Base-by-base conservation (phyloP, 2,329 filamentous ascomycete species). In the Teratosphaeria viscida region DNA sequence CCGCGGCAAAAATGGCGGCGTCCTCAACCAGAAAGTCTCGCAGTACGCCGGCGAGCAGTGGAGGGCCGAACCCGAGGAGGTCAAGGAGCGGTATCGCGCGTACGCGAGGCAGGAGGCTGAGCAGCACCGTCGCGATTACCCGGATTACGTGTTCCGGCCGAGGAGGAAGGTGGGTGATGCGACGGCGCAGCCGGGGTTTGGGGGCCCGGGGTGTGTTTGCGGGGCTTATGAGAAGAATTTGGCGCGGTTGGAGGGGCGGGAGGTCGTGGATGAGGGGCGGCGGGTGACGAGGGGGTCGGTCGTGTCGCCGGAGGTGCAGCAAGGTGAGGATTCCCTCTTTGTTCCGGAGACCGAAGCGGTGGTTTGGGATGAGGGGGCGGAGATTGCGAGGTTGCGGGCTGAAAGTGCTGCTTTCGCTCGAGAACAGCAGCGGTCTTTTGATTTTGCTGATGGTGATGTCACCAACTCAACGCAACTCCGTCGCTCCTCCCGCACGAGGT, bases 171-270 rank as follows among this genome's bases (percentile, higher is more conserved):
- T 56, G 19, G 54, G 39, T 14, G 35, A 58, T 19, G 39, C 35
- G 39, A 57, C 29, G 5, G 47, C 57, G 54, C 14, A 37, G 16
- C 35, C 35, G 11, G 49, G 43, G 11, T 64, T 64, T 39, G 62
- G 62, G 12, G 26, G 19, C 1, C 47, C 57, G 3, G 19, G 19
- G 32, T 64, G 62, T 47, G 39, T 14, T 8, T 64, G 62, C 53
- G 62, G 62, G 35, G 62, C 61, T 27, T 64, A 61, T 43, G 6
- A 56, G 19, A 32, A 16, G n/a, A 64, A 64, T 58, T 35, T 60
- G 53, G 47, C 56, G 2, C 58, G 57, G 55, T 37, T 12, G 12
- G 34, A 56, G 52, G 19, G 39, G 6, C 6, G 16, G 19, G 16
- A 16, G 43, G 19, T 49, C 8, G n/a, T n/a, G 19, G 43, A n/a